Percentiles rank a stretch among this genome's conserved stretches.
phyloP scores from a whole-genome alignment of 78 protist genomes.

The Cavenderia fasciculata region DNA sequence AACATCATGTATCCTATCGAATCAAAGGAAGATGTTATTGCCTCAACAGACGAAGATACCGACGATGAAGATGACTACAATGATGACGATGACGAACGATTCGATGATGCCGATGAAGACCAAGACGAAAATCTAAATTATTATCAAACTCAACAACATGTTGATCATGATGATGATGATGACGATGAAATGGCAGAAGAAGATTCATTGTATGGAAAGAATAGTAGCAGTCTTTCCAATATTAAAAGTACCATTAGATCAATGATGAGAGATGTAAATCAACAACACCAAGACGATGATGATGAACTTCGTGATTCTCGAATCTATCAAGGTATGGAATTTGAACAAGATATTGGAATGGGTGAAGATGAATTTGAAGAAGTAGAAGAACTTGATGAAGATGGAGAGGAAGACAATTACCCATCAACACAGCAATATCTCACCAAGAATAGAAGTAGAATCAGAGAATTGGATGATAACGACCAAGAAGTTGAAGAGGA shows the following conservation, averaged over 20 bases:
- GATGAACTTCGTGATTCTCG: background rate
- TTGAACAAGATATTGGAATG: no score
- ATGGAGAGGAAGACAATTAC: conserved; percentile 2
- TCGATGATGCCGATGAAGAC: background rate
- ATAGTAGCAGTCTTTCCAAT: no score
- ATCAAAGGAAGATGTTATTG: background rate
- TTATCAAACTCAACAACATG: no score
- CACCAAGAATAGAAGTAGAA: background rate
- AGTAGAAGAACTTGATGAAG: background rate
- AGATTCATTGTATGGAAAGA: no score
- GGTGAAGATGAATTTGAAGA: conserved; percentile 1
- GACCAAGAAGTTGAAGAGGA: background rate
- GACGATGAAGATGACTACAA: conserved; percentile 6
- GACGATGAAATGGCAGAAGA: background rate
- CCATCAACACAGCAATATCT: background rate
- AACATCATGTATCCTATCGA: background rate
- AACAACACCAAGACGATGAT: background rate
- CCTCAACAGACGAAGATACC: background rate
- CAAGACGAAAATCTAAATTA: no score
- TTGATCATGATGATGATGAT: conserved; percentile 20
- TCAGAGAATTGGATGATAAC: background rate
- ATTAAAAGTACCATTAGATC: no score
- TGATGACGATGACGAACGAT: background rate
- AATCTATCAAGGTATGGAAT: no score
- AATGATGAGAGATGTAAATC: no score